Evolutionary conservation across 768 basidiomycete species (phyloP), one percentile per base, ranked within the genome.

Genomic region (Pisolithus orientalis): DNA sequence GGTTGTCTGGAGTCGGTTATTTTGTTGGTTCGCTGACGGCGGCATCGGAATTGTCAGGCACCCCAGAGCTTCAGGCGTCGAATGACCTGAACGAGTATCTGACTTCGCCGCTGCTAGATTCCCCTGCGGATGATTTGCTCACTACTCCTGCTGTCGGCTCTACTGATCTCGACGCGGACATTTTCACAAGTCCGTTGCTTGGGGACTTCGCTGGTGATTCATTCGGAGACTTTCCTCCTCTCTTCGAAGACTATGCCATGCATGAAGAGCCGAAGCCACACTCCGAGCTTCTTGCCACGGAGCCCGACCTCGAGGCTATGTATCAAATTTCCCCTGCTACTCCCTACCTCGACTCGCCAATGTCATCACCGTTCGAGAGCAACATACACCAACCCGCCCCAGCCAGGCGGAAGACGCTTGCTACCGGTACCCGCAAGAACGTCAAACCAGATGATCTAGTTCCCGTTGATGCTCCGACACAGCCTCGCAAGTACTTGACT

Each of bases 401-500:
- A 49, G 45, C 57, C 47, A 66, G 71, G 51, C 76, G 69, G 25
- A 70, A 71, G 39, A 45, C 56, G 10, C 52, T 43, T 0, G 81
- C 79, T 5, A 88, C 80, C 2, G 85, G 85, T n/a, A 87, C 84
- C 6, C 82, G 87, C 56, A 84, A 81, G 66, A 84, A 85, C 64
- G 70, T 84, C 39, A 80, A 79, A 4, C 84, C 88, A 3, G 78
- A 79, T 31, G 61, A 75, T 2, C 77, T 90, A 21, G 78, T 93
- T 24, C 77, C 84, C 21, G 64, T 84, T 59, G 82, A 87, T 49
- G 91, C 91, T 1, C 92, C 91, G 0, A 90, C 85, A 1, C 91
- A 94, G 62, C 43, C 78, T 0, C 83, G 91, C 56, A 79, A 79
- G n/a, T 94, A 93, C 61, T 60, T 80, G 14, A 77, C 76, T 0